Percentiles rank a stretch among this genome's conserved stretches.
Conservation (phyloP, 2,329 filamentous ascomycete species). For the Sarocladium kiliense region DNA sequence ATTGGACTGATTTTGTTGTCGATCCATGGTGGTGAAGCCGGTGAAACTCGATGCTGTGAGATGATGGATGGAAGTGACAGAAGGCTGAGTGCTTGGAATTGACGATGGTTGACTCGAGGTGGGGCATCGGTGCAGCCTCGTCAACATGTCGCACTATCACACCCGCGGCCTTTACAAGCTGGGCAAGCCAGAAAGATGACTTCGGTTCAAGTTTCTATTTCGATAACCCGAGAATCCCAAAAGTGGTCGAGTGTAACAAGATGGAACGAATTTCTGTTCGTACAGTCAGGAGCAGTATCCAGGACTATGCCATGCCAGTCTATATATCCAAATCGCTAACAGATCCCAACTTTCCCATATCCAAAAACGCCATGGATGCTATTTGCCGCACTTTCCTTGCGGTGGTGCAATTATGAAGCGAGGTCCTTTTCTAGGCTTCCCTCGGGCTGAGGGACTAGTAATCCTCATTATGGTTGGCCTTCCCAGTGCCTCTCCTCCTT, state of each 20-base stretch:
- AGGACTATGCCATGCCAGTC: neutral
- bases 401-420: no score
- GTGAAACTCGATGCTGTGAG: neutral
- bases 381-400: neutral
- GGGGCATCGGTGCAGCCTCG: neutral
- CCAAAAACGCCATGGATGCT: conserved; percentile 1
- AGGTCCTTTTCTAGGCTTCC: no score
- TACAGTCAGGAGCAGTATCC: neutral
- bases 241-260: no score
- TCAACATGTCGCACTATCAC: no score
- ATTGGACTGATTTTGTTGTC: conserved; percentile 10
- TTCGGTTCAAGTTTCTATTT: no score
- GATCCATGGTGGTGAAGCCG: conserved; percentile 9
- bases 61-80: neutral
- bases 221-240: no score
- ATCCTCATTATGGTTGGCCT: conserved; percentile 3
- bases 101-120: neutral
- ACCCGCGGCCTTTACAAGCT: no score
- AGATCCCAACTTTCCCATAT: neutral
- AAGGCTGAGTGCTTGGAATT: neutral
- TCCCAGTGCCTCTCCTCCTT: conserved; percentile 12
- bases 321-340: conserved; percentile 7
- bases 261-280: no score
- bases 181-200: no score
- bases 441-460: no score